Conservation (phyloP, 257 asterid genomes). For the Salvia miltiorrhiza region DNA sequence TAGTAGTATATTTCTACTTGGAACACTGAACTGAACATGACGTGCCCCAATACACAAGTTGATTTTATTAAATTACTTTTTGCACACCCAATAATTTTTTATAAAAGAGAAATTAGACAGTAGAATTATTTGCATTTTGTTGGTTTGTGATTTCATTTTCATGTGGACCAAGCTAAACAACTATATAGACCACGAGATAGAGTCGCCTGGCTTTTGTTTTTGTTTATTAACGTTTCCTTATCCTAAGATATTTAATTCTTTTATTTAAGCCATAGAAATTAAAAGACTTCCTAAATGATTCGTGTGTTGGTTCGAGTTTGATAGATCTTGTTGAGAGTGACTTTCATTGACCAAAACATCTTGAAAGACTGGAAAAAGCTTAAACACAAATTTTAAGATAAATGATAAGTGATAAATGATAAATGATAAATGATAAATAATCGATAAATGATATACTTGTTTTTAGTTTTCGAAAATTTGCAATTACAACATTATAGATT, state of each 20-base stretch:
- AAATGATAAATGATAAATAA: no score
- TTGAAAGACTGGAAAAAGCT: background rate
- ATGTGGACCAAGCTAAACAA: background rate
- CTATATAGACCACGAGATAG: conserved; percentile 10
- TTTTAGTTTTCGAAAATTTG: no score
- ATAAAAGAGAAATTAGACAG: background rate
- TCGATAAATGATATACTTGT: no score
- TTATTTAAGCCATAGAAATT: background rate
- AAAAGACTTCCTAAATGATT: background rate
- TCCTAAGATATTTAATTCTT: background rate
- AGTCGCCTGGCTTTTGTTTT: background rate
- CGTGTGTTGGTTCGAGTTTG: background rate
- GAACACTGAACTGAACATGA: conserved; percentile 9
- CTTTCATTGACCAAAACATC: background rate
- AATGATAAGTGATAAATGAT: background rate
- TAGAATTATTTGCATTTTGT: background rate
- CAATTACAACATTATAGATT: no score
- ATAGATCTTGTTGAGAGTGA: background rate
- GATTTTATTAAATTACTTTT: conserved; percentile 2
- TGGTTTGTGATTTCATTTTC: conserved; percentile 6
- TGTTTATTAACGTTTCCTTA: background rate
- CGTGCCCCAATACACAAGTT: conserved; percentile 10
- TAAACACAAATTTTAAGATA: background rate
- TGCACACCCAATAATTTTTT: background rate
- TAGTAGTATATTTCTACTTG: background rate